Conservation (phyloP, 2,329 filamentous ascomycete species). For the Ascochyta koolunga region DNA sequence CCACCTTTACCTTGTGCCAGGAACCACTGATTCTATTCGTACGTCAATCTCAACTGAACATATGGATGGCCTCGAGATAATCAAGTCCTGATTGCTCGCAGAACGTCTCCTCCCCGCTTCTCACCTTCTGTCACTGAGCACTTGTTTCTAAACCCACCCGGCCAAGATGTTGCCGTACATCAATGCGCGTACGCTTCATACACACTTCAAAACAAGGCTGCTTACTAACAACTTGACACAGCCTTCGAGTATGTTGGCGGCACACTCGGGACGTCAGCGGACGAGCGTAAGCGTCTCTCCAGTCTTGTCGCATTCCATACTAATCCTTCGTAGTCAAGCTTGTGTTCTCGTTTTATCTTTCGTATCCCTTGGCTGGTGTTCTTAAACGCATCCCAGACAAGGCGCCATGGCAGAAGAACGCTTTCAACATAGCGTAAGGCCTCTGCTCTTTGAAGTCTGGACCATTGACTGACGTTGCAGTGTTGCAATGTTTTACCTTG, state of each 20-base stretch:
- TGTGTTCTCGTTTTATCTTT: constrained; percentile 85
- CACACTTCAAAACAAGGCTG: not conserved
- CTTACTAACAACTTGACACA: constrained; percentile 36
- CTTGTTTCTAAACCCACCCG: not conserved
- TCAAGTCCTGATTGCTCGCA: not conserved
- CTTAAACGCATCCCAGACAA: constrained; percentile 90
- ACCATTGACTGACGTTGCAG: constrained; percentile 49
- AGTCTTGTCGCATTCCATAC: not conserved
- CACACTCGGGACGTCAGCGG: constrained; percentile 66
- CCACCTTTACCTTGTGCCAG: constrained; percentile 14
- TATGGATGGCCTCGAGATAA: constrained; percentile 25
- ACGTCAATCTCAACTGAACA: constrained; percentile 17
- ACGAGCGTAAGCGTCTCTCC: constrained; percentile 61
- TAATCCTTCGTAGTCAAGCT: constrained; percentile 78
- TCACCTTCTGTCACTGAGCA: not conserved
- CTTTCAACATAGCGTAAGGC: constrained; percentile 76
- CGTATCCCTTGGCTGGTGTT: constrained; percentile 86
- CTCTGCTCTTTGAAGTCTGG: not conserved
- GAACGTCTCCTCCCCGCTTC: not conserved
- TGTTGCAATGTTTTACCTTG: constrained; percentile 84
- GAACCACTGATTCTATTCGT: constrained; percentile 6
- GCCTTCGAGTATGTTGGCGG: constrained; percentile 66
- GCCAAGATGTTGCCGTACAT: constrained; percentile 67
- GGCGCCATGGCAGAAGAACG: constrained; percentile 82
- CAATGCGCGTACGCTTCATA: constrained; percentile 60